Base-by-base conservation (phyloP, 495 filamentous ascomycete species). In the Podospora didyma region DNA sequence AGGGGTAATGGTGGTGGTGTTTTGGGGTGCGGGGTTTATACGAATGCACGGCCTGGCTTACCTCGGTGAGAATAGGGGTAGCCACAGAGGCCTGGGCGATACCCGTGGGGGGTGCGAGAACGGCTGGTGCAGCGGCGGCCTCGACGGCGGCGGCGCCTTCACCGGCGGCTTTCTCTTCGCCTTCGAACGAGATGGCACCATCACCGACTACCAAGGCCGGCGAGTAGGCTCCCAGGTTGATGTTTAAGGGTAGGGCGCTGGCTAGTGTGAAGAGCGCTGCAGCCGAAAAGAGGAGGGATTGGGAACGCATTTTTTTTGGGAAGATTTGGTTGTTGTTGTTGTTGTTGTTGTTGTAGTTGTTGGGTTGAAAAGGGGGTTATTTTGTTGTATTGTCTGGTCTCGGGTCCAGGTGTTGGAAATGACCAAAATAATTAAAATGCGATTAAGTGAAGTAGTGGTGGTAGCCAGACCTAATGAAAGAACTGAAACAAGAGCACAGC, bases 221-320 rank as follows among this genome's bases (percentile, higher is more conserved):
- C 11, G 79, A 82, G 62, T 80, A 82, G n/a, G 80, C 79, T 19
- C 78, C 80, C 24, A 82, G 69, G 69, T 82, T 82, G 73, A 82
- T 82, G 70, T 82, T 82, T 5, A 82, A 68, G 10, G 79, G 80
- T 4, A 63, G 51, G 44, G 66, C 57, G 31, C 41, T 16, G 20
- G 56, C 26, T 9, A 51, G 42, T 50, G 60, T 23, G 41, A 62
- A 41, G 46, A 63, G 57, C 37, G 55, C 16, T 4, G 54, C 12
- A 26, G 50, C 46, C 42, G 51, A n/a, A n/a, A n/a, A 52, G 59
- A 67, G 54, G 54, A 62, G 1, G 46, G 54, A 16, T 24, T 49
- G 44, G 64, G 26, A 49, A 19, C 50, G 58, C 63, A 69, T 67
- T 56, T 49, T 66, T 26, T 31, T 31, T 31, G 9, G 26, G 9